These are phyloP conservation scores for Xylariales sp. DNA, from an alignment of 2,329 filamentous ascomycete genomes.

Conservation along the genomic window DNA sequence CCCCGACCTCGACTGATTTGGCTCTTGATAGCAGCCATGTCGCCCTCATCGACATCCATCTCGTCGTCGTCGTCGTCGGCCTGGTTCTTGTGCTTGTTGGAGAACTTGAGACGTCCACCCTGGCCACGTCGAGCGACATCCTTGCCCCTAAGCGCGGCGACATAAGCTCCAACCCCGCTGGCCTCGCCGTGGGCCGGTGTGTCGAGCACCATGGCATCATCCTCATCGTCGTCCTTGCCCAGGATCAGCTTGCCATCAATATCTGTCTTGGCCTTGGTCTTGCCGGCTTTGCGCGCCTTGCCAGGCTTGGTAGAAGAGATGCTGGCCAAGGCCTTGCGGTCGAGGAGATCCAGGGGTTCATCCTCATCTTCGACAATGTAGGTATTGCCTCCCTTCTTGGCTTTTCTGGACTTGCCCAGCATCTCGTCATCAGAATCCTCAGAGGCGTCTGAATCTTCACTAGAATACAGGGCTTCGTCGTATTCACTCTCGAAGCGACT, in stretches of 20 bases:
- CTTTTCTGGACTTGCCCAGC: conserved; percentile 35
- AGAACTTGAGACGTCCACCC: conserved; percentile 67
- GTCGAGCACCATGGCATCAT: conserved; percentile 62
- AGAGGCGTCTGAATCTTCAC: conserved; percentile 59
- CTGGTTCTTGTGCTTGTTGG: conserved; percentile 51
- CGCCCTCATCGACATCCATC: conserved; percentile 42
- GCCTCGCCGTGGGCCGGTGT: conserved; percentile 33
- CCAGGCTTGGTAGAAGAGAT: conserved; percentile 87
- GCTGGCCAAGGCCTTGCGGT: conserved; percentile 81
- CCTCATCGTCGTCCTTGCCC: conserved; percentile 51
- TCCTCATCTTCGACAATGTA: conserved; percentile 95
- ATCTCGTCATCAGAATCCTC: conserved; percentile 60
- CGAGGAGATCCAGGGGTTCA: conserved; percentile 90
- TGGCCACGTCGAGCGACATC: conserved; percentile 61
- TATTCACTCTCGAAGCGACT: conserved; percentile 85
- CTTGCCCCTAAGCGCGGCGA: conserved; percentile 64
- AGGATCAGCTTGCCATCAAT: conserved; percentile 79
- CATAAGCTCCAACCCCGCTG: conserved; percentile 63
- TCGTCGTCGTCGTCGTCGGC: conserved; percentile 38
- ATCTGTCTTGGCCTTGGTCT: conserved; percentile 63
- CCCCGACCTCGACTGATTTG: conserved; percentile 32
- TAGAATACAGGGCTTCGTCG: conserved; percentile 92
- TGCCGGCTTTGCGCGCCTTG: conserved; percentile 51
- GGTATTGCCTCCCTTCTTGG: conserved; percentile 60
- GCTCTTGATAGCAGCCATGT: conserved; percentile 46